Conservation (phyloP, 192 early-diverging fungal genomes). For the Linderina pennispora region DNA sequence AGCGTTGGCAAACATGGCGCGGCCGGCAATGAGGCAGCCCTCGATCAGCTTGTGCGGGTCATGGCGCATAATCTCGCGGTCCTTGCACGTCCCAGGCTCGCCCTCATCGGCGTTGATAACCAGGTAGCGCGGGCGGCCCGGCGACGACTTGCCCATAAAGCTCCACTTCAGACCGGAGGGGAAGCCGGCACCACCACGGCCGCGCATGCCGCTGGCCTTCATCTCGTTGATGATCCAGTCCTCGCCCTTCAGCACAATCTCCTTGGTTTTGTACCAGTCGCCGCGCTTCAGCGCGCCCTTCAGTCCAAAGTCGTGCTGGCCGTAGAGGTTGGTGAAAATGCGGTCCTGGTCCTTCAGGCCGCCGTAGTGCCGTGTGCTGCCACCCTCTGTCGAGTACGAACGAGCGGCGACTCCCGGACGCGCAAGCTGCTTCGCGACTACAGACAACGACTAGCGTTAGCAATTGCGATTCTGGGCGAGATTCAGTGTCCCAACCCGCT, state of each 20-base stretch:
- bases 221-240: conserved; percentile 98
- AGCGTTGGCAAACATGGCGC: conserved; percentile 94
- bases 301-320: conserved; percentile 83
- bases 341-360: conserved; percentile 85
- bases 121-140: conserved; percentile 86
- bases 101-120: conserved; percentile 99
- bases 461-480: not conserved
- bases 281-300: conserved; percentile 90
- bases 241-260: conserved; percentile 91
- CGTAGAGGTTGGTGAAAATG: conserved; percentile 98
- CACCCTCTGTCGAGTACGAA: conserved; percentile 28
- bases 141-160: conserved; percentile 95
- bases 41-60: conserved; percentile 97
- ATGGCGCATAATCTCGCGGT: conserved; percentile 90
- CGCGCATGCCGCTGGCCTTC: conserved; percentile 89
- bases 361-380: conserved; percentile 48
- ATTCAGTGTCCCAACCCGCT: no score
- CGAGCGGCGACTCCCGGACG: not conserved
- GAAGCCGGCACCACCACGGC: conserved; percentile 97
- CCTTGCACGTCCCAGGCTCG: conserved; percentile 98
- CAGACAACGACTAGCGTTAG: not conserved
- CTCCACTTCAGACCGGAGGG: conserved; percentile 98
- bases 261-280: conserved; percentile 99
- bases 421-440: conserved; percentile 5
- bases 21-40: conserved; percentile 92